These are phyloP conservation scores for Tuber calosporum DNA, from an alignment of 495 filamentous ascomycete genomes.

Conservation along the genomic window DNA sequence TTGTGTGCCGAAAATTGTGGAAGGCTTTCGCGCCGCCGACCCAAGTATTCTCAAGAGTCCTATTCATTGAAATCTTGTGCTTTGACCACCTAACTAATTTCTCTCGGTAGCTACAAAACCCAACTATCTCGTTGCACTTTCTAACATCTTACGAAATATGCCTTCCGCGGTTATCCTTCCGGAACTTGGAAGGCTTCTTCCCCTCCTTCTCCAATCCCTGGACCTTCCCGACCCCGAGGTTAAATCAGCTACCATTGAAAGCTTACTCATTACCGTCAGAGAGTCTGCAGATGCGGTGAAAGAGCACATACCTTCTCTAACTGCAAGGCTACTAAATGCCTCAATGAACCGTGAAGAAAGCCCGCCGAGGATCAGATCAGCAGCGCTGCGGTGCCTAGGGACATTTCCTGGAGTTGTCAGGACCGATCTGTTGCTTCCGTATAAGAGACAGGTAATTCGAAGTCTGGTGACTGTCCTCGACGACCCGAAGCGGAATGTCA, in stretches of 20 bases:
- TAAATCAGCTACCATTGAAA: conserved; percentile 57
- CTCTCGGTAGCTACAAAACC: conserved; percentile 47
- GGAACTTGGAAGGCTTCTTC: conserved; percentile 54
- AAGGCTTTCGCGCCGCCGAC: conserved; percentile 50
- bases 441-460: conserved; percentile 52
- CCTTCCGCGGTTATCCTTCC: conserved; percentile 55
- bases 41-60: conserved; percentile 23
- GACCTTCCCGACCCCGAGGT: conserved; percentile 55
- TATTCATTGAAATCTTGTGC: not conserved
- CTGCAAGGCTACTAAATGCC: conserved; percentile 53
- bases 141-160: conserved; percentile 57
- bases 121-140: conserved; percentile 60
- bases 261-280: conserved; percentile 53
- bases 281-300: conserved; percentile 53
- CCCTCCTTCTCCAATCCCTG: conserved; percentile 64
- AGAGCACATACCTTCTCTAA: conserved; percentile 55
- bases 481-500: conserved; percentile 60
- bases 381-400: conserved; percentile 53
- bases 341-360: conserved; percentile 30
- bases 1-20: conserved; percentile 54
- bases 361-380: conserved; percentile 47
- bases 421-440: conserved; percentile 52
- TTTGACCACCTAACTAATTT: not conserved
- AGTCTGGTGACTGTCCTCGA: conserved; percentile 53
- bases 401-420: conserved; percentile 49